Base-by-base conservation (phyloP, 805 yeast species). In the Candida easanensis region DNA sequence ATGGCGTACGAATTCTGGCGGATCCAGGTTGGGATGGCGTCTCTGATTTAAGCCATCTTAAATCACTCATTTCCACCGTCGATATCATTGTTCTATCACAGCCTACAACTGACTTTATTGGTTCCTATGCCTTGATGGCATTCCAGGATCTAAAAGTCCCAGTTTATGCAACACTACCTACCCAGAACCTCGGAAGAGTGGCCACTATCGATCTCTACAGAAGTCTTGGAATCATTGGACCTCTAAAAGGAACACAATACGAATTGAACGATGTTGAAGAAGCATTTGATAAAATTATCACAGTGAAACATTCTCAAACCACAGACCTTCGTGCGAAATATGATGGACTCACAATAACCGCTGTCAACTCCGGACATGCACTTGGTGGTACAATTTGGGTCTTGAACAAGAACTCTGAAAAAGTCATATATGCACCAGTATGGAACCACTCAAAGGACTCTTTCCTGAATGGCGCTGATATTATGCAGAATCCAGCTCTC, bases 371-470 rank as follows among this genome's bases (percentile, higher is more conserved):
- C 0, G 99, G 99, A 4, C 96, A 88, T 58, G 74, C 95, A 0
- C 71, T 93, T 22, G 99, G 99, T 48, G 98, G 99, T 13, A 80
- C 95, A 0, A 79, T 90, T 36, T 90, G 97, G 97, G 68, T 82
- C 28, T 62, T 91, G 10, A 74, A 76, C 35, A 81, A 82, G 43
- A 80, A 84, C 48, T 76, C 82, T 15, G 97, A 91, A 52, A 83
- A 83, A 49, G 68, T 90, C n/a, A 69, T 91, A 3, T 88, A 88
- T 62, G 95, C 96, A 0, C 89, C 93, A 2, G 80, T 85, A 35
- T 93, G 98, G 98, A 91, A 90, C 61, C 98, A 93, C 60, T 82
- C 97, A 1, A 81, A 80, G 51, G 98, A 91, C 58, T 76, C 87
- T 0, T 89, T 89, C 53, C 65, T 93, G 40, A 84, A 83, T 49